Percentiles rank a stretch among this genome's conserved stretches.
Conservation (phyloP, 441 rosid species). For the Pelargonium cotyledonis region DNA sequence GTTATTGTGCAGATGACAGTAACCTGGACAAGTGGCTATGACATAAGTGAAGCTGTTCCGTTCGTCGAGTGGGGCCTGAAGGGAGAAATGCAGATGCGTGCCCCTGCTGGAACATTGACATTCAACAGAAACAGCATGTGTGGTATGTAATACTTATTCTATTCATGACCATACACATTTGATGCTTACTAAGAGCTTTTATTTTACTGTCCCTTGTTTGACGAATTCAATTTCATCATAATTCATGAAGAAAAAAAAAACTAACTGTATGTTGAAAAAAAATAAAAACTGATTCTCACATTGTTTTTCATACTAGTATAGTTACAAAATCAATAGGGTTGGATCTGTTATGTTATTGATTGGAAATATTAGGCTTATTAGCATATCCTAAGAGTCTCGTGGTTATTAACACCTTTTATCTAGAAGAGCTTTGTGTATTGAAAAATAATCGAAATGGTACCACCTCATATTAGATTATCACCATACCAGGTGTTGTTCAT, state of each 20-base stretch:
- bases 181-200: background rate
- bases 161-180: background rate
- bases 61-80: conserved; percentile 67
- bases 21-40: conserved; percentile 95
- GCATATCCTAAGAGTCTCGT: too few relatives aligned
- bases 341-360: too few relatives aligned
- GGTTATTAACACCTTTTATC: too few relatives aligned
- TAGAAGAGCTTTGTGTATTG: too few relatives aligned
- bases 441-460: too few relatives aligned
- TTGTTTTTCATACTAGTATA: background rate
- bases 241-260: background rate
- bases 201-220: background rate
- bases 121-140: conserved; percentile 74
- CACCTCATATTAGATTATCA: too few relatives aligned
- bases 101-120: conserved; percentile 88
- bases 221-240: background rate
- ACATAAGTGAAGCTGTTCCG: conserved; percentile 64
- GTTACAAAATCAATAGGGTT: too few relatives aligned
- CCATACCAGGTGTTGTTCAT: too few relatives aligned
- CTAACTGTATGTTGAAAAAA: background rate
- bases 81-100: conserved; percentile 33
- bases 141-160: conserved; percentile 41
- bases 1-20: conserved; percentile 61
- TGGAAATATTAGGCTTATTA: too few relatives aligned
- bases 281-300: background rate